Evolutionary conservation across 441 rosid genomes (phyloP), one percentile per base, ranked within the genome.

Genomic region (Jatropha podagrica): DNA sequence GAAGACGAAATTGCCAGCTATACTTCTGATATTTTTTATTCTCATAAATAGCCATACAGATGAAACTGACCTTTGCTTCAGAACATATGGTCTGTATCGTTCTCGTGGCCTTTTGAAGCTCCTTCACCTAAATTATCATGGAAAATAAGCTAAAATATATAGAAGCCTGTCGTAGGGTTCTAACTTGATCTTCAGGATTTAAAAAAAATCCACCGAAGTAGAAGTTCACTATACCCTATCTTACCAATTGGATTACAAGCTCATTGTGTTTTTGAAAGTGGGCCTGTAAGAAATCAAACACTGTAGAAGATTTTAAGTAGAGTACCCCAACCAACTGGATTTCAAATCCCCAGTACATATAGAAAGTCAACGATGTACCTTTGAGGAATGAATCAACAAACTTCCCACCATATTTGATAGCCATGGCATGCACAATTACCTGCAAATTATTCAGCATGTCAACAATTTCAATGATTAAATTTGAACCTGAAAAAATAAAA

Each of bases 101-200:
- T 84, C 96, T 86, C 74, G 96, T 94, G 62, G 94, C 98, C 83
- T 88, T 91, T 72, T 94, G 97, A 77, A 94, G 93, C 80, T 92
- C 97, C 76, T 74, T 90, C 74, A 94, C 90, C 97, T 94, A 41
- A 68, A 68, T 74, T 61, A 72, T 26, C 8, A 75, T 10, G 61
- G 52, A 51, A 79, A 69, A 38, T 67, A 26, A 46, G 27, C 32
- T 32, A 32, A 32, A 32, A 32, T 32, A 32, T 32, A 66, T 68
- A 54, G 65, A 77, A 40, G 27, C 51, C 54, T n/a, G 41, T 26
- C 49, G 27, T 18, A 65, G 44, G 60, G 65, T 40, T 64, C 64
- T 67, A 42, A 26, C 69, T 74, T 55, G 32, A 32, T 32, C 32
- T 32, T 32, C 32, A 32, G 32, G 32, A 32, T 32, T 32, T 32